These are phyloP conservation scores for Xylaria sp. DNA, from an alignment of 2,329 filamentous ascomycete genomes.

Conservation along the genomic window DNA sequence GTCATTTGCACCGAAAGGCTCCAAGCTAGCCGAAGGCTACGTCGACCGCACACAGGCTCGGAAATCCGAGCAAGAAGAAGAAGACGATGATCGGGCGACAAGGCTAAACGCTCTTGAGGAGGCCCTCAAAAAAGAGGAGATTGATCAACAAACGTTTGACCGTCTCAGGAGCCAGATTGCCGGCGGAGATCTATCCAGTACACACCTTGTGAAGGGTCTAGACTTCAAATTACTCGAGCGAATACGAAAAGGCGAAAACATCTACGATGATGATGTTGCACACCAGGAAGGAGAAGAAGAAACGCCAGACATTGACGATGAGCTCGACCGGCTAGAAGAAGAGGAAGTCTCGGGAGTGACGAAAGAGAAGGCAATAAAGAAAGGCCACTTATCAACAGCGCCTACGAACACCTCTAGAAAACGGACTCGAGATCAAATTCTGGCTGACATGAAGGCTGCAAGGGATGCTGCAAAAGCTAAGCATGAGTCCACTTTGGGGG, in stretches of 20 bases:
- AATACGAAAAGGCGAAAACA: constrained; percentile 75
- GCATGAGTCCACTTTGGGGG: constrained; percentile 63
- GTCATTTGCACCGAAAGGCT: constrained; percentile 83
- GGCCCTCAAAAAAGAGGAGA: constrained; percentile 82
- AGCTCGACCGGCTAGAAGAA: constrained; percentile 69
- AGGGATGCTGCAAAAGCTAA: constrained; percentile 68
- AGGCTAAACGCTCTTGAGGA: constrained; percentile 84
- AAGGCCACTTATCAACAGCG: constrained; percentile 68
- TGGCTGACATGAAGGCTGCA: constrained; percentile 74
- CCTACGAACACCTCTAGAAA: constrained; percentile 67
- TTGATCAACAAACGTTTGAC: constrained; percentile 83
- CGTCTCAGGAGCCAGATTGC: constrained; percentile 79
- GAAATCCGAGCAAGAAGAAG: constrained; percentile 60
- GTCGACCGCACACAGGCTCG: constrained; percentile 80
- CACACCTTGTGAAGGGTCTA: constrained; percentile 90
- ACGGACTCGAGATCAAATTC: constrained; percentile 72
- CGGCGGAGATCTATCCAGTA: constrained; percentile 82
- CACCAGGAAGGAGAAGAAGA: constrained; percentile 48
- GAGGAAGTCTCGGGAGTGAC: constrained; percentile 64
- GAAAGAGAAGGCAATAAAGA: constrained; percentile 67
- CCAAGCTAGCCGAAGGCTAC: constrained; percentile 82
- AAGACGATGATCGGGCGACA: constrained; percentile 66
- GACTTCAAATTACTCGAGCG: constrained; percentile 84
- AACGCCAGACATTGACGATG: constrained; percentile 68
- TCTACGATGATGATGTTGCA: constrained; percentile 58